Conservation (phyloP, 352 stramenopile genomes). For the Phytophthora ohioensis region DNA sequence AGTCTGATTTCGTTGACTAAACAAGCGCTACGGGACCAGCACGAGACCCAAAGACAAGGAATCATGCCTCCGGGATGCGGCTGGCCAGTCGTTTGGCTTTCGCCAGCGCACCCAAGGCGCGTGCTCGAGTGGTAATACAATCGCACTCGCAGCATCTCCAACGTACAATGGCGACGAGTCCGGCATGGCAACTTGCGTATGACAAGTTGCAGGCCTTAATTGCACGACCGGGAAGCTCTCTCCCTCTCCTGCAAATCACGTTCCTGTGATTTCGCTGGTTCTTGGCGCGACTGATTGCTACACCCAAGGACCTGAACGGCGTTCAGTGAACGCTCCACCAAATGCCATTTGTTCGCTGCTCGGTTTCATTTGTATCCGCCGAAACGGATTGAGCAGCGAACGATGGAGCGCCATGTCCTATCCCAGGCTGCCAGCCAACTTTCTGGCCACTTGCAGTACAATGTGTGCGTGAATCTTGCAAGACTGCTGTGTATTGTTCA, state of each 20-base stretch:
- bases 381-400: slow-evolving; percentile 1
- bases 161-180: slow-evolving; percentile 6
- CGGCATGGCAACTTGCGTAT: background rate
- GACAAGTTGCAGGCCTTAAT: background rate
- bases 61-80: too few relatives aligned
- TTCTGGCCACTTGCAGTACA: slow-evolving; percentile 18
- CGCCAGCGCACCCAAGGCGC: background rate
- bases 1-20: too few relatives aligned
- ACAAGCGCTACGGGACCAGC: background rate
- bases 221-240: background rate
- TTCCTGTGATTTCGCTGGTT: slow-evolving; percentile 1
- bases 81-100: slow-evolving; percentile 18
- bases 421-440: slow-evolving; percentile 11
- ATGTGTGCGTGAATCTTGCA: slow-evolving; percentile 3
- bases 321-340: background rate
- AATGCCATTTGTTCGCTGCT: background rate
- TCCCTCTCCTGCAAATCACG: slow-evolving; percentile 2
- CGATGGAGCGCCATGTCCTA: slow-evolving; percentile 21
- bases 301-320: background rate
- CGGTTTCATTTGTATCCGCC: slow-evolving; percentile 8
- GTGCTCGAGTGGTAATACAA: background rate
- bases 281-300: slow-evolving; percentile 14
- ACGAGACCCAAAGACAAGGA: slow-evolving; percentile 29
- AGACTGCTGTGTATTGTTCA: background rate
- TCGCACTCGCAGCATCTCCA: background rate